Conservation (phyloP, 768 basidiomycete genomes). For the Pulveroboletus sp. region DNA sequence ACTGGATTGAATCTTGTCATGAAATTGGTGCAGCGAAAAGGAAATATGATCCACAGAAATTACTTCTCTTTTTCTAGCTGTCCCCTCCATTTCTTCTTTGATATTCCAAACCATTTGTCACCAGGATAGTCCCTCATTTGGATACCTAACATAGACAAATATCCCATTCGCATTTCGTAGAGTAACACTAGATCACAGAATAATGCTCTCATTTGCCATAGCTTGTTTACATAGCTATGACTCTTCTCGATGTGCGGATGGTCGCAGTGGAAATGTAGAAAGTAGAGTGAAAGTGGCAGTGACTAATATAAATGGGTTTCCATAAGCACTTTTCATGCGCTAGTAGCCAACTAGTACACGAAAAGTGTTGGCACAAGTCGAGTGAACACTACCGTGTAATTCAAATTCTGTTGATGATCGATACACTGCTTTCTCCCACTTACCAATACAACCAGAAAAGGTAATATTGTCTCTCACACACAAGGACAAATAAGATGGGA, state of each 20-base stretch:
- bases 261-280: neutral
- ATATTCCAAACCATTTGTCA: neutral
- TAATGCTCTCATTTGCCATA: neutral
- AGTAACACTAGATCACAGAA: neutral
- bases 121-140: neutral
- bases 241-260: no score
- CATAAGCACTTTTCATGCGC: no score
- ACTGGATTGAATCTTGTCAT: conserved; percentile 3
- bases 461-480: no score
- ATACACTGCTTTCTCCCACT: no score
- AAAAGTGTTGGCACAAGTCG: no score
- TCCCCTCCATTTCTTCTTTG: neutral
- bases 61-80: neutral
- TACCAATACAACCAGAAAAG: no score
- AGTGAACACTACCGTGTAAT: no score
- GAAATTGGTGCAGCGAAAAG: neutral
- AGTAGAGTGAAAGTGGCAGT: no score
- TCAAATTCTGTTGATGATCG: no score
- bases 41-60: neutral
- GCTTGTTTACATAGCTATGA: neutral
- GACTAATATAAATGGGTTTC: no score
- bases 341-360: no score
- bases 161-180: neutral
- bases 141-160: conserved; percentile 3
- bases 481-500: no score